phyloP scores from a whole-genome alignment of 345 rosid genomes.

The Psidium guajava region DNA sequence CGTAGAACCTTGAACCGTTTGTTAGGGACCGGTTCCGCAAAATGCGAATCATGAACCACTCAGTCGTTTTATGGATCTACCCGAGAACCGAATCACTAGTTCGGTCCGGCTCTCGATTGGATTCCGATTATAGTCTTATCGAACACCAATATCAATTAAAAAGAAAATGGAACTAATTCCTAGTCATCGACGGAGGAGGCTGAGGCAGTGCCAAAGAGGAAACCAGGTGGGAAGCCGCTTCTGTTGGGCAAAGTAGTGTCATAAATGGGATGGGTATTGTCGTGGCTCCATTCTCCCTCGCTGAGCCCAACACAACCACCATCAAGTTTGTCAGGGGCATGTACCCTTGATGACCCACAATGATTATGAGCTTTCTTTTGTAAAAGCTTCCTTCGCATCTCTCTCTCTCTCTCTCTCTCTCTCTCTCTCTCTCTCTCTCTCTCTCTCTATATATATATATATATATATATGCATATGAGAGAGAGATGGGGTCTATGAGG shows the following conservation, averaged over 20 bases:
- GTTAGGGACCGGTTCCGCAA: too few relatives aligned
- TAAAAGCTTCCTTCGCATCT: too few relatives aligned
- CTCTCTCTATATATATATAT: too few relatives aligned
- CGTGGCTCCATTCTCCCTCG: not conserved
- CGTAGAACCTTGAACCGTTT: too few relatives aligned
- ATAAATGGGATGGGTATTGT: not conserved
- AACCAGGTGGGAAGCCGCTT: constrained; percentile 18
- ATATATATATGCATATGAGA: not conserved
- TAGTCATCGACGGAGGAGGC: too few relatives aligned
- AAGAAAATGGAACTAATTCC: fast-evolving
- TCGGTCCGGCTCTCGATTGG: too few relatives aligned
- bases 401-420: too few relatives aligned
- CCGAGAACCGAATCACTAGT: too few relatives aligned
- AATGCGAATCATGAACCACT: too few relatives aligned
- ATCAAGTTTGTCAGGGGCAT: not conserved
- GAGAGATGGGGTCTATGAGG: not conserved
- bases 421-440: not conserved
- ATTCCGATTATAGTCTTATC: too few relatives aligned
- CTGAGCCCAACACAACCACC: not conserved
- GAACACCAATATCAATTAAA: too few relatives aligned
- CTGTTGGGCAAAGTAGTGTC: constrained; percentile 4
- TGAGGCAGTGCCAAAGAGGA: constrained; percentile 37
- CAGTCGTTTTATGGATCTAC: too few relatives aligned
- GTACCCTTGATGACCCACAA: not conserved
- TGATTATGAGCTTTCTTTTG: not conserved